Evolutionary conservation across 2,329 filamentous ascomycete species (phyloP).

Genomic region (Dactylonectria estremocensis): DNA sequence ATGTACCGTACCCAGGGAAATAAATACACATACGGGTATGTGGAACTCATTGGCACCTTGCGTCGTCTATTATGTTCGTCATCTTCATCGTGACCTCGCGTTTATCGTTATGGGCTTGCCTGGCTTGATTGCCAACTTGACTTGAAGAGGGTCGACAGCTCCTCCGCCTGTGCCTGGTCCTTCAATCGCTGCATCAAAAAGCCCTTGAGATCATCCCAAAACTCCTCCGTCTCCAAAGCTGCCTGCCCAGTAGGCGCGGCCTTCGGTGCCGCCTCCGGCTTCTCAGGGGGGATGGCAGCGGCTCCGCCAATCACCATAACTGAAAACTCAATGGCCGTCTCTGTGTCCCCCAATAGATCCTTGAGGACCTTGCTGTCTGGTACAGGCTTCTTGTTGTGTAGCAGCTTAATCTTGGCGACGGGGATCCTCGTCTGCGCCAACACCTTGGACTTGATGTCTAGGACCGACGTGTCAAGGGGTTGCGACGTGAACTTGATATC

Average conservation of each 20-base stretch:
- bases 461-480: conserved; percentile 79
- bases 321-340: conserved; percentile 77
- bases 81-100: conserved; percentile 25
- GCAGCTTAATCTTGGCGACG: conserved; percentile 86
- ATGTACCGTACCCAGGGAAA: conserved; percentile 50
- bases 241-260: conserved; percentile 64
- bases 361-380: conserved; percentile 82
- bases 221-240: conserved; percentile 78
- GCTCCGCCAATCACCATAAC: conserved; percentile 90
- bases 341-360: conserved; percentile 74
- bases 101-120: conserved; percentile 44
- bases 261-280: conserved; percentile 51
- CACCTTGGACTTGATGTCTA: conserved; percentile 83
- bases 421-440: conserved; percentile 74
- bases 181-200: conserved; percentile 86
- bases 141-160: conserved; percentile 78
- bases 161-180: conserved; percentile 76
- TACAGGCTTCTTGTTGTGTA: conserved; percentile 90
- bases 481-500: conserved; percentile 77
- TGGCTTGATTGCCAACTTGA: conserved; percentile 74
- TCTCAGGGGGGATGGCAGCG: conserved; percentile 61
- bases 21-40: conserved; percentile 50
- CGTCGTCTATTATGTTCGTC: conserved; percentile 36
- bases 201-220: conserved; percentile 88
- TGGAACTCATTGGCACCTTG: conserved; percentile 43